Conservation (phyloP, 176 grass and related monocot species). For the Dendrocalamus sinicus region DNA sequence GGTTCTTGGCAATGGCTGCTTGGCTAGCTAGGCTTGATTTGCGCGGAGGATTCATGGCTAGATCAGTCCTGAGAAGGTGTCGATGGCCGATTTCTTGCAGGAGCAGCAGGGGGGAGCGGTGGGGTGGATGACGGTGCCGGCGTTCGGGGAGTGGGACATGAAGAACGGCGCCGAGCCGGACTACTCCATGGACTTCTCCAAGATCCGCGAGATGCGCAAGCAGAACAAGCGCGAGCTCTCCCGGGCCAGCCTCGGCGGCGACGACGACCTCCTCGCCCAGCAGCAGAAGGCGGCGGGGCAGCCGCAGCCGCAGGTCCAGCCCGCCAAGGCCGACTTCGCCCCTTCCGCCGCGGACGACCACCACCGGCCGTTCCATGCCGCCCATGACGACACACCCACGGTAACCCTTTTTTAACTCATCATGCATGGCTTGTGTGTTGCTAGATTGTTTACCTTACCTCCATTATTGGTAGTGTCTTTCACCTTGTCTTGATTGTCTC, state of each 20-base stretch:
- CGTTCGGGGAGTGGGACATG: conserved; percentile 82
- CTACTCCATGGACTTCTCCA: conserved; percentile 92
- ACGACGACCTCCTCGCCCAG: conserved; percentile 56
- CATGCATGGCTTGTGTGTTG: neutral
- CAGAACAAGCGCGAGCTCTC: conserved; percentile 88
- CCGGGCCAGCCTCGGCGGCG: conserved; percentile 60
- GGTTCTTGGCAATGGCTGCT: neutral
- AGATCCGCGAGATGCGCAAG: conserved; percentile 85
- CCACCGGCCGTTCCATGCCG: conserved; percentile 49
- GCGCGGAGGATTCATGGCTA: neutral
- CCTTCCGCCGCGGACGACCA: conserved; percentile 33
- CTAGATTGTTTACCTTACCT: neutral
- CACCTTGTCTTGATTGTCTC: neutral
- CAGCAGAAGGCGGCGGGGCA: conserved; percentile 8
- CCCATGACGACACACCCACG: conserved; percentile 59
- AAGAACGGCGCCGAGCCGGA: conserved; percentile 82
- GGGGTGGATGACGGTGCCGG: conserved; percentile 74
- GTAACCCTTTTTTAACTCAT: conserved; percentile 31
- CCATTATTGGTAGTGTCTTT: conserved; percentile 1
- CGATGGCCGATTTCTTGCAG: neutral
- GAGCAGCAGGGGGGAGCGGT: conserved; percentile 26
- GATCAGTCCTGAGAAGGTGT: neutral
- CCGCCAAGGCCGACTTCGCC: neutral
- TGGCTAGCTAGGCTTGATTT: neutral
- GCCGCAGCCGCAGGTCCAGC: conserved; percentile 22